Conservation (phyloP, 2,329 filamentous ascomycete genomes). For the Xylariaceae sp. region DNA sequence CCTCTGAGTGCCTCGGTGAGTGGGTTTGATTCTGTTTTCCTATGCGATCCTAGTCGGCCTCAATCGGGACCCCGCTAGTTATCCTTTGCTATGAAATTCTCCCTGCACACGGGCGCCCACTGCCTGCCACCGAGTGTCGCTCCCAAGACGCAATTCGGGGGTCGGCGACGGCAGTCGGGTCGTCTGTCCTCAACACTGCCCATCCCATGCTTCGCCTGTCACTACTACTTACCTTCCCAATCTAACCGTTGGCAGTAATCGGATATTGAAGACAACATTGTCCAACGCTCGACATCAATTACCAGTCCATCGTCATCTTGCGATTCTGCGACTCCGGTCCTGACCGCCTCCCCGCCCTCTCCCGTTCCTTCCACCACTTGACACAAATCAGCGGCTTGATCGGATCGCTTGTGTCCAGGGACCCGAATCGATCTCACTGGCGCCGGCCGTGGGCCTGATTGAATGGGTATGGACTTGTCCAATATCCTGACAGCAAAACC, state of each 20-base stretch:
- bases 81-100: slow-evolving; percentile 12
- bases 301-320: slow-evolving; percentile 16
- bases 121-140: slow-evolving; percentile 12
- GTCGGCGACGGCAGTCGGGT: slow-evolving; percentile 12
- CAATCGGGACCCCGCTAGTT: slow-evolving; percentile 19
- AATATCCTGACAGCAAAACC: slow-evolving; percentile 25
- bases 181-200: slow-evolving; percentile 6
- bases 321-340: slow-evolving; percentile 18
- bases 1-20: slow-evolving; percentile 33
- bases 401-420: slow-evolving; percentile 7
- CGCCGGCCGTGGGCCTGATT: slow-evolving; percentile 10
- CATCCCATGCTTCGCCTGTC: slow-evolving; percentile 4
- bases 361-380: slow-evolving; percentile 1
- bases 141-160: slow-evolving; percentile 12
- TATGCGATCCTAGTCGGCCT: slow-evolving; percentile 33
- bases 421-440: slow-evolving; percentile 11
- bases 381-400: slow-evolving; percentile 5
- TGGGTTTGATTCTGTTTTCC: slow-evolving; percentile 25
- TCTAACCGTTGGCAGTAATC: slow-evolving; percentile 16
- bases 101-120: slow-evolving; percentile 12
- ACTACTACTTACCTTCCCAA: slow-evolving; percentile 3
- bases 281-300: slow-evolving; percentile 11
- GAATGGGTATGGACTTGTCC: slow-evolving; percentile 29
- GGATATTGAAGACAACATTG: slow-evolving; percentile 11
- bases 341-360: slow-evolving; percentile 18